phyloP scores from a whole-genome alignment of 176 grass and related monocot genomes.

The Oryza meridionalis region DNA sequence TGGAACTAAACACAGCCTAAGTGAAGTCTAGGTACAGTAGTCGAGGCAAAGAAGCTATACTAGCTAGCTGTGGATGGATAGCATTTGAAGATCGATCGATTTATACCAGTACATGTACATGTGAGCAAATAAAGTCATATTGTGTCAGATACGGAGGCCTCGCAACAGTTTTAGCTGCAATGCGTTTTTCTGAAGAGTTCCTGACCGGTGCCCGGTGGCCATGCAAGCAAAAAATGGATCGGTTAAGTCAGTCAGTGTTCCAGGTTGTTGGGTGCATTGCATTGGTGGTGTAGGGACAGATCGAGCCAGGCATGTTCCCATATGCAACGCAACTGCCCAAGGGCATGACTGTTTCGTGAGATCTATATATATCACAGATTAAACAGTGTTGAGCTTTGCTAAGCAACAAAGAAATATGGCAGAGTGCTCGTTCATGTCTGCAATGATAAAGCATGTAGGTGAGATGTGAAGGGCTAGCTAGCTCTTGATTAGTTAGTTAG shows the following conservation, averaged over 20 bases:
- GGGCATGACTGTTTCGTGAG: slow-evolving; percentile 18
- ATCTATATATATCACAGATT: slow-evolving; percentile 23
- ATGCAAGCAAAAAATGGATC: slow-evolving; percentile 41
- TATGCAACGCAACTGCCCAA: slow-evolving; percentile 12
- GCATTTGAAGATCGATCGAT: neutral
- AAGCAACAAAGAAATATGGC: slow-evolving; percentile 36
- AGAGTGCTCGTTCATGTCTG: slow-evolving; percentile 30
- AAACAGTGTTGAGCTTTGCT: slow-evolving; percentile 12
- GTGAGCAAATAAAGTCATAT: neutral
- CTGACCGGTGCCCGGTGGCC: neutral
- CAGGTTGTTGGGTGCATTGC: slow-evolving; percentile 35
- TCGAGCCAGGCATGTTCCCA: slow-evolving; percentile 37
- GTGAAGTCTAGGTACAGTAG: neutral
- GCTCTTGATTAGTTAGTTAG: neutral
- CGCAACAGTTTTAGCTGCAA: neutral
- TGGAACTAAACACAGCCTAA: too few species aligned
- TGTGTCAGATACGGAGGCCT: neutral
- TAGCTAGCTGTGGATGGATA: neutral
- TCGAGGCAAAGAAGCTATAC: neutral
- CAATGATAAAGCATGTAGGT: neutral
- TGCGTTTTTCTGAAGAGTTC: neutral
- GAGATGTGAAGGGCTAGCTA: neutral
- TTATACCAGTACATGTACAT: neutral
- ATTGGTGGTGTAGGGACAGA: slow-evolving; percentile 25
- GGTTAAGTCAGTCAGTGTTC: slow-evolving; percentile 26